These are phyloP conservation scores for Effrenium voratum DNA, from an alignment of 73 alveolate species.

Conservation along the genomic window DNA sequence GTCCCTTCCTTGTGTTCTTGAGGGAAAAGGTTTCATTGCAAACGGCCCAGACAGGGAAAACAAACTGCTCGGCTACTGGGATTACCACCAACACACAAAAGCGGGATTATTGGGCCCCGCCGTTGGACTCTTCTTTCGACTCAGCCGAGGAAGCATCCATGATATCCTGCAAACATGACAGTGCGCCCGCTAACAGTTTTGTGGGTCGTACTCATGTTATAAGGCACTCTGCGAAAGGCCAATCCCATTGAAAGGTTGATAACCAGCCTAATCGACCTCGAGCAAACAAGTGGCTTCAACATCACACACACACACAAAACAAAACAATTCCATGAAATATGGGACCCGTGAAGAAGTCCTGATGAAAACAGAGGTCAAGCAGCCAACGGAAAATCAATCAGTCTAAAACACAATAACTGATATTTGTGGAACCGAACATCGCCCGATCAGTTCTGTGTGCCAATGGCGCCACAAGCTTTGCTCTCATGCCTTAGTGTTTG, in stretches of 20 bases:
- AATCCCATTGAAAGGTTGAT: not conserved
- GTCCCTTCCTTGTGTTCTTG: not conserved
- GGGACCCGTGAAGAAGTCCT: not conserved
- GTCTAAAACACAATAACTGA: no score
- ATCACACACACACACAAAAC: not conserved
- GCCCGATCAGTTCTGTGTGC: no score
- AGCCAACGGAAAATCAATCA: no score
- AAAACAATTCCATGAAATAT: not conserved
- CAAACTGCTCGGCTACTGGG: not conserved
- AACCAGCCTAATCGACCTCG: not conserved
- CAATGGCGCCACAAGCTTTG: no score
- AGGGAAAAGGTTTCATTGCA: not conserved
- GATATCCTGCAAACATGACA: conserved; percentile 2
- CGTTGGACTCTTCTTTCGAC: not conserved
- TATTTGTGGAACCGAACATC: no score
- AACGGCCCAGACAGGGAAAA: not conserved
- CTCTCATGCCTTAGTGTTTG: no score
- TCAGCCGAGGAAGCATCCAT: conserved; percentile 32
- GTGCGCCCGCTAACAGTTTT: not conserved
- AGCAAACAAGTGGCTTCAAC: not conserved
- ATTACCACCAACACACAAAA: not conserved
- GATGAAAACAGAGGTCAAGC: no score
- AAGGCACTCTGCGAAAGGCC: not conserved
- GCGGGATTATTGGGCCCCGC: not conserved
- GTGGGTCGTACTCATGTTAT: not conserved